These are phyloP conservation scores for Wickerhamiella allomyrinae DNA, from an alignment of 805 yeast genomes.

Conservation along the genomic window DNA sequence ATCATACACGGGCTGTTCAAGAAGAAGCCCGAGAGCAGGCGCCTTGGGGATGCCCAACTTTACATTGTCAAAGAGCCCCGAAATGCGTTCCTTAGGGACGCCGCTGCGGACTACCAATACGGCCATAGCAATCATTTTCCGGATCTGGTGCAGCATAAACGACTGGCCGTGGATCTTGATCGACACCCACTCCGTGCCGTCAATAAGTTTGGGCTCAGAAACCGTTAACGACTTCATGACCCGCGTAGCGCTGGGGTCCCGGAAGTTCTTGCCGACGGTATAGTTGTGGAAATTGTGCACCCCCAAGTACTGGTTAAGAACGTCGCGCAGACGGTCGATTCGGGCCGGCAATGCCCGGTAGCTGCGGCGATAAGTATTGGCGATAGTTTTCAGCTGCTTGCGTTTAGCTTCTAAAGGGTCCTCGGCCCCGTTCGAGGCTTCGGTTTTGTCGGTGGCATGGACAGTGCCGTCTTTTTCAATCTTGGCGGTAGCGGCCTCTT, in stretches of 20 bases:
- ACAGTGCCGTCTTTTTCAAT: constrained; percentile 9
- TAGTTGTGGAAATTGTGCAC: constrained; percentile 87
- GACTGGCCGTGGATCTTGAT: constrained; percentile 96
- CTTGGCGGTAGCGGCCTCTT: constrained; percentile 12
- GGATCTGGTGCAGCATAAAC: constrained; percentile 93
- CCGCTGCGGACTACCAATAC: constrained; percentile 74
- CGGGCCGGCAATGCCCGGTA: constrained; percentile 54
- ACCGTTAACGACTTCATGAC: constrained; percentile 69
- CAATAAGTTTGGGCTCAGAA: constrained; percentile 79
- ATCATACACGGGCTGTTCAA: constrained; percentile 87
- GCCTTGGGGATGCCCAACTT: constrained; percentile 92
- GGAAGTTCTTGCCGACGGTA: constrained; percentile 66
- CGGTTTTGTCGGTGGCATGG: neutral
- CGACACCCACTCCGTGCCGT: constrained; percentile 91
- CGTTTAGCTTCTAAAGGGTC: constrained; percentile 18
- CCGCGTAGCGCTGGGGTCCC: constrained; percentile 74
- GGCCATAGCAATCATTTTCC: constrained; percentile 97
- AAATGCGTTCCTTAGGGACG: constrained; percentile 61
- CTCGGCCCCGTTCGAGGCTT: constrained; percentile 9
- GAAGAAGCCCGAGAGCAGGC: constrained; percentile 81
- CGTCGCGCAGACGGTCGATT: constrained; percentile 46
- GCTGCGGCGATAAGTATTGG: constrained; percentile 49
- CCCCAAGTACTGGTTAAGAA: constrained; percentile 64
- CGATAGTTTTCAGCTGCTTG: constrained; percentile 44
- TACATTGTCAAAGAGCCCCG: constrained; percentile 57